Percentiles rank a stretch among this genome's conserved stretches.
Evolutionary conservation across 2,329 filamentous ascomycete genomes (phyloP).

Genomic region (Aspergillus fumigatus): DNA sequence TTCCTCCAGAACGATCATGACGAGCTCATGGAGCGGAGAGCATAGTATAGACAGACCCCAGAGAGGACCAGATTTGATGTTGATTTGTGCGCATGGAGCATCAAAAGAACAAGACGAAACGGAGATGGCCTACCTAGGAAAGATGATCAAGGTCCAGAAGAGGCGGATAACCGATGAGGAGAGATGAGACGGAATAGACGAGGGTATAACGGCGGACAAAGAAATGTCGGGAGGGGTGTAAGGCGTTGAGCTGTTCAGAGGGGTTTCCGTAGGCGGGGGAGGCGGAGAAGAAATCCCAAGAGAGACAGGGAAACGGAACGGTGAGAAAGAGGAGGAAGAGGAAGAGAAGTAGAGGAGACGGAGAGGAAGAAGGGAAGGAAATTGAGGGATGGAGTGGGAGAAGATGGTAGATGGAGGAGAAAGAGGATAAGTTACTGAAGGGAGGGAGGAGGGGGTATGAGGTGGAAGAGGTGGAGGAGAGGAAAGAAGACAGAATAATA

Average conservation of each 20-base stretch:
- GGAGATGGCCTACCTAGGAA: not conserved
- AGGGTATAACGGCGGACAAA: constrained; percentile 7
- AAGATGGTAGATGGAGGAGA: constrained; percentile 14
- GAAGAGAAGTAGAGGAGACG: constrained; percentile 9
- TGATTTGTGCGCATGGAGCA: not conserved
- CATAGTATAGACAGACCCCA: not conserved
- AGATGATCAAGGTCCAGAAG: not conserved
- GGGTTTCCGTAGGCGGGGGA: constrained; percentile 28
- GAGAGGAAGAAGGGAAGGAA: constrained; percentile 6
- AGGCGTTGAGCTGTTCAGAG: constrained; percentile 21
- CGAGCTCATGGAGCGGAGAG: not conserved
- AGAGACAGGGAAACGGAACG: constrained; percentile 18
- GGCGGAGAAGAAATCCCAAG: constrained; percentile 6
- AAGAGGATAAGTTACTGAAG: constrained; percentile 9
- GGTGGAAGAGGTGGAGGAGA: constrained; percentile 15
- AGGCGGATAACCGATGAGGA: constrained; percentile 1
- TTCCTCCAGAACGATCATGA: not conserved
- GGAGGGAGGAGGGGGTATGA: constrained; percentile 11
- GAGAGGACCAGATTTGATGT: not conserved
- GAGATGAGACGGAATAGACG: constrained; percentile 1
- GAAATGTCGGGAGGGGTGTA: constrained; percentile 3
- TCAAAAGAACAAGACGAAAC: not conserved
- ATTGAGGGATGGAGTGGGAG: not conserved
- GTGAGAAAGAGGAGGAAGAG: constrained; percentile 18
- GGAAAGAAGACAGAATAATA: constrained; percentile 19